Percentiles rank a stretch among this genome's conserved stretches.
Conservation (phyloP, 2,329 filamentous ascomycete genomes). For the Fusarium circinatum region DNA sequence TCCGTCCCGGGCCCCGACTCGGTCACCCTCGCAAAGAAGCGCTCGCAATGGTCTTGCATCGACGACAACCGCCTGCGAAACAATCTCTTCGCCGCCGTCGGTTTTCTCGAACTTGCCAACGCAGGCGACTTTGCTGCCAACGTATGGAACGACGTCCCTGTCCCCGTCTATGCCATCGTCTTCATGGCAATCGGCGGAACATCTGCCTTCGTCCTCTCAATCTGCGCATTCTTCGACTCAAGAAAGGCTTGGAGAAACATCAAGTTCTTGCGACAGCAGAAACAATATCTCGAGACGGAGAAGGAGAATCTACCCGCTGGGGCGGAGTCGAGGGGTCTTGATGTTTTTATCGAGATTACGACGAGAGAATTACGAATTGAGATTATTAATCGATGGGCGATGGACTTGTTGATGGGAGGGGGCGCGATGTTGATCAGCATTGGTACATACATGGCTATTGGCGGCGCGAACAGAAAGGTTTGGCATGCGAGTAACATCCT, state of each 20-base stretch:
- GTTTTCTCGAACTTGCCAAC: conserved; percentile 65
- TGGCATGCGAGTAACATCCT: conserved; percentile 62
- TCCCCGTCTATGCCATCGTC: conserved; percentile 58
- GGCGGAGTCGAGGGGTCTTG: conserved; percentile 36
- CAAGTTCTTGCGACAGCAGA: conserved; percentile 55
- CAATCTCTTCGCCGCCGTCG: conserved; percentile 51
- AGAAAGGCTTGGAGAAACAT: conserved; percentile 58
- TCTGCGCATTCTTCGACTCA: conserved; percentile 59
- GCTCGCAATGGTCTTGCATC: conserved; percentile 13
- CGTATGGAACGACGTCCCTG: conserved; percentile 63
- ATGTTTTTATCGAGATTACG: conserved; percentile 56
- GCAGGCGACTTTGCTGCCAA: conserved; percentile 67
- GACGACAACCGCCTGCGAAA: conserved; percentile 41
- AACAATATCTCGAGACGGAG: conserved; percentile 45
- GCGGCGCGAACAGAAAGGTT: conserved; percentile 54
- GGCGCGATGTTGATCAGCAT: conserved; percentile 60
- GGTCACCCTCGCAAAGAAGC: conserved; percentile 25
- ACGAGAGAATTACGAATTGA: conserved; percentile 62
- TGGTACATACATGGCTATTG: conserved; percentile 65
- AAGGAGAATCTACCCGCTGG: conserved; percentile 17
- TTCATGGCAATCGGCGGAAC: conserved; percentile 65
- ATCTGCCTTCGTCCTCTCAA: conserved; percentile 55
- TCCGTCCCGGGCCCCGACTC: conserved; percentile 10
- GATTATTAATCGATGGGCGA: conserved; percentile 59
- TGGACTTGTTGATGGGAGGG: conserved; percentile 62